Percentiles rank a stretch among this genome's conserved stretches.
Evolutionary conservation across 1,139 yeast genomes (phyloP).

Genomic region (Magnusiomyces sp.): DNA sequence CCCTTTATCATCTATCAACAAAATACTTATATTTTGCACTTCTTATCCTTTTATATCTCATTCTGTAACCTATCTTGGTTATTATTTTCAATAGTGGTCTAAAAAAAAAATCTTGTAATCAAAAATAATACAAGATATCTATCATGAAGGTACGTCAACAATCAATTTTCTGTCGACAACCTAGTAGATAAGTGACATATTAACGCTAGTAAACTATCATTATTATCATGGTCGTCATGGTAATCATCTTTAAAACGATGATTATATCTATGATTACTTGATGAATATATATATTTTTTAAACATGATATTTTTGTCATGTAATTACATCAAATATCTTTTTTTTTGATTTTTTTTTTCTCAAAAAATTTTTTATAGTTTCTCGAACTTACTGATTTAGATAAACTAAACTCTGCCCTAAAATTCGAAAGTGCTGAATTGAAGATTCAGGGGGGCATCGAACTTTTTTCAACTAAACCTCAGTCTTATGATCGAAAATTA

Average conservation of each 20-base stretch:
- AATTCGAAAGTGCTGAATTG: slow-evolving; percentile 81
- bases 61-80: no score
- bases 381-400: slow-evolving; percentile 89
- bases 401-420: slow-evolving; percentile 75
- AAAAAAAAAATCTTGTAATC: no score
- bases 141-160: no score
- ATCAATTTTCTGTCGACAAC: background rate
- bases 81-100: no score
- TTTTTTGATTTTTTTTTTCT: background rate
- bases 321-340: background rate
- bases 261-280: background rate
- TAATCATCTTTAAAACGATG: background rate
- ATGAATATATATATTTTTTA: background rate
- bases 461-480: slow-evolving; percentile 87
- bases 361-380: slow-evolving; percentile 41
- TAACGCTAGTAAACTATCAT: no score
- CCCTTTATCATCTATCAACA: background rate
- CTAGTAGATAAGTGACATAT: no score
- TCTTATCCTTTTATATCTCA: no score
- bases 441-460: slow-evolving; percentile 91
- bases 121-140: no score
- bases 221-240: slow-evolving; percentile 1
- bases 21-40: no score
- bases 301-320: background rate
- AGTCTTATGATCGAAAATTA: slow-evolving; percentile 79